A percentile compares a stretch with the other conserved stretches of the same genome.
Evolutionary conservation across 2,329 filamentous ascomycete species (phyloP).

Genomic region (Talaromyces funiculosus): DNA sequence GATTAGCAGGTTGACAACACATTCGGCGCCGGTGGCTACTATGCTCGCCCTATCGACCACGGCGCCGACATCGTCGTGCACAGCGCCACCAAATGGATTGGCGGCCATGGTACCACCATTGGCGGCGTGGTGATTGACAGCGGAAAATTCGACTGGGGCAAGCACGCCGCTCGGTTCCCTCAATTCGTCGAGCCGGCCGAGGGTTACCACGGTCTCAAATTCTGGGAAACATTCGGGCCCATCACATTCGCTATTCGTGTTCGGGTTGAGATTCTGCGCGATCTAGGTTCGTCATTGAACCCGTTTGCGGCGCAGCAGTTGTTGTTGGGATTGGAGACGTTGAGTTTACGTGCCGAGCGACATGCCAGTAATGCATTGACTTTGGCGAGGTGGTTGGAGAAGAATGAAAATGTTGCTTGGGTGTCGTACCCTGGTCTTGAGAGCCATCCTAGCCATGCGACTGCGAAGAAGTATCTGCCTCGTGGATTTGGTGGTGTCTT

Average conservation of each 20-base stretch:
- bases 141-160: constrained; percentile 92
- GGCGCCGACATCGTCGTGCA: constrained; percentile 92
- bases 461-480: constrained; percentile 80
- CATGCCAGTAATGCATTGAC: constrained; percentile 78
- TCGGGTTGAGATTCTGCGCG: constrained; percentile 83
- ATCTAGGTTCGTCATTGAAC: constrained; percentile 76
- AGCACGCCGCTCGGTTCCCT: constrained; percentile 76
- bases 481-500: constrained; percentile 85
- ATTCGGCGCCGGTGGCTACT: constrained; percentile 89
- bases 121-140: constrained; percentile 80
- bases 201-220: constrained; percentile 87
- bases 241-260: constrained; percentile 78
- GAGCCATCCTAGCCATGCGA: constrained; percentile 71
- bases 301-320: constrained; percentile 92
- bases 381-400: constrained; percentile 76
- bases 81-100: constrained; percentile 95
- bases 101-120: constrained; percentile 88
- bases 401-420: constrained; percentile 79
- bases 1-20: constrained; percentile 74
- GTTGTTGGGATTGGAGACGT: constrained; percentile 80
- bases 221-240: constrained; percentile 82
- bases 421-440: constrained; percentile 87
- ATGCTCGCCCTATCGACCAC: constrained; percentile 77
- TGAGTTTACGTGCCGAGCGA: constrained; percentile 77
- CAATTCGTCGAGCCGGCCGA: constrained; percentile 84